Evolutionary conservation across 2,329 filamentous ascomycete genomes (phyloP).

Genomic region (Calonectria pteridis): DNA sequence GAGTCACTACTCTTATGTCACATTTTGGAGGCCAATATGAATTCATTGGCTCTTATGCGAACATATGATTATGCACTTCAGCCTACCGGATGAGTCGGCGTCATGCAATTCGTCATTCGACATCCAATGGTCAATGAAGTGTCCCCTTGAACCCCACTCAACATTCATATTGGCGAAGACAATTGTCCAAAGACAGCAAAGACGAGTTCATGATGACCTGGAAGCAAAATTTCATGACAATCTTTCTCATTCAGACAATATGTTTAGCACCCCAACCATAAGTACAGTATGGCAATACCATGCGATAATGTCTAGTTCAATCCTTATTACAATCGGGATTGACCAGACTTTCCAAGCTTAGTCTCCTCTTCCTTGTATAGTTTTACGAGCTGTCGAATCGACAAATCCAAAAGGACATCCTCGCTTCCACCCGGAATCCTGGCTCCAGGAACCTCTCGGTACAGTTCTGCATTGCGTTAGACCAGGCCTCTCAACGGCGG

Average conservation of each 20-base stretch:
- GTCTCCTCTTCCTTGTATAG: constrained; percentile 21
- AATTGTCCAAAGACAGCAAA: not conserved
- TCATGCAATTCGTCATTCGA: no score
- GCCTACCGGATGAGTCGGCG: not conserved
- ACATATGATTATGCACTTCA: not conserved
- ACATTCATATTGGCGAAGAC: not conserved
- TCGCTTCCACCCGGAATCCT: constrained; percentile 41
- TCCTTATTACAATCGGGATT: not conserved
- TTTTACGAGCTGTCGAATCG: constrained; percentile 42
- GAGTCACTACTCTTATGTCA: not conserved
- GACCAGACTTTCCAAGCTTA: not conserved
- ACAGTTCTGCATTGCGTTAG: constrained; percentile 36
- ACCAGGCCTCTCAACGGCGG: not conserved
- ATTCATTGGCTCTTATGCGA: not conserved
- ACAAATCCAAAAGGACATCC: constrained; percentile 40
- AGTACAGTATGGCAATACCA: not conserved
- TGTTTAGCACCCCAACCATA: not conserved
- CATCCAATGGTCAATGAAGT: no score
- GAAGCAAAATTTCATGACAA: not conserved
- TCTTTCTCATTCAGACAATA: not conserved
- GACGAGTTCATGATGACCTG: not conserved
- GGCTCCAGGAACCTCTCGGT: constrained; percentile 46
- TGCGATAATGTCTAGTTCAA: not conserved
- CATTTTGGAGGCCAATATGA: not conserved
- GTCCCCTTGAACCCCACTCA: not conserved